phyloP scores from a whole-genome alignment of 345 rosid species.

The Kandelia obovata region DNA sequence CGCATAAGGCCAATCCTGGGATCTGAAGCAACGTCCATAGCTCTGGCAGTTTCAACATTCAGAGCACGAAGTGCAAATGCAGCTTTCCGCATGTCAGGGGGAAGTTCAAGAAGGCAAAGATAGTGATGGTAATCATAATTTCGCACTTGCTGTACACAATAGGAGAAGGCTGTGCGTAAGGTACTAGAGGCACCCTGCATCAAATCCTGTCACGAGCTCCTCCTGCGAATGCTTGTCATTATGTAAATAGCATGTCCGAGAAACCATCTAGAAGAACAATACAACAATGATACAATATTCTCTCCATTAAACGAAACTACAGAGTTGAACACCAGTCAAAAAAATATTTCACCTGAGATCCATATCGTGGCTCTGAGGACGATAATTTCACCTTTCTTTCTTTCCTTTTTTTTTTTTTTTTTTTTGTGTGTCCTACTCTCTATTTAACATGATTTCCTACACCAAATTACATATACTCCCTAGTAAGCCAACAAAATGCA shows the following conservation, averaged over 20 bases:
- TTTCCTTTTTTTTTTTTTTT: too few relatives aligned
- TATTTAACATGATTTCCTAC: too few relatives aligned
- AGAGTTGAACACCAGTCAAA: too few relatives aligned
- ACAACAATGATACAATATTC: too few relatives aligned
- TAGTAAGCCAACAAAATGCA: too few relatives aligned
- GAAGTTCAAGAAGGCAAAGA: constrained; percentile 94
- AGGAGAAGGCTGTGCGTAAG: constrained; percentile 70
- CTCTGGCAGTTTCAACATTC: constrained; percentile 89
- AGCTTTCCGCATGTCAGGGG: constrained; percentile 68
- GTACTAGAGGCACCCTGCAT: constrained; percentile 58
- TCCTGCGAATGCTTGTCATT: too few relatives aligned
- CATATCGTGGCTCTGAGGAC: too few relatives aligned
- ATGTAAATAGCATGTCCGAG: neutral
- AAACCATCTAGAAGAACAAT: neutral
- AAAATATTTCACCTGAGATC: too few relatives aligned
- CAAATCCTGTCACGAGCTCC: constrained; percentile 3
- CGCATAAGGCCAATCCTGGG: constrained; percentile 89
- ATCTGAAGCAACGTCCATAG: constrained; percentile 92
- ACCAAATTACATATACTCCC: too few relatives aligned
- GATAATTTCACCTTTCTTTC: too few relatives aligned
- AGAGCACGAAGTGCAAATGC: constrained; percentile 93
- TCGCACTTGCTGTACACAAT: constrained; percentile 85
- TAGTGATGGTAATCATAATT: constrained; percentile 95
- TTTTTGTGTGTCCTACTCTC: too few relatives aligned
- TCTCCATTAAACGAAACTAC: too few relatives aligned